phyloP scores from a whole-genome alignment of 345 rosid genomes.

The Trapa bicornis region DNA sequence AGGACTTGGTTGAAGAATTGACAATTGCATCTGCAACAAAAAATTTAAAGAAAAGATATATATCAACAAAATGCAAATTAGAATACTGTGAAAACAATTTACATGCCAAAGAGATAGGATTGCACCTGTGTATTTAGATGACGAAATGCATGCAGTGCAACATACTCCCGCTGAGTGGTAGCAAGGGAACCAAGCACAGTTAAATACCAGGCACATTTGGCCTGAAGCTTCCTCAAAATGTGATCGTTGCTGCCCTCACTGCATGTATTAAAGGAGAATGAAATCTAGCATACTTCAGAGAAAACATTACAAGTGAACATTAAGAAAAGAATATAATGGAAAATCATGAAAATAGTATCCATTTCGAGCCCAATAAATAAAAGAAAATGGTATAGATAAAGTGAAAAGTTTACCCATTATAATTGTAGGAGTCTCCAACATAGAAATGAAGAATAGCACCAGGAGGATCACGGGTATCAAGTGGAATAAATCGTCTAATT shows the following conservation, averaged over 20 bases:
- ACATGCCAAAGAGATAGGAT: constrained; percentile 7
- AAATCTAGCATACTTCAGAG: background rate
- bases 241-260: constrained; percentile 76
- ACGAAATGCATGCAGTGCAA: constrained; percentile 96
- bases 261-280: constrained; percentile 7
- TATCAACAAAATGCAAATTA: background rate
- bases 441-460: constrained; percentile 97
- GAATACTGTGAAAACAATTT: constrained; percentile 3
- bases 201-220: constrained; percentile 72
- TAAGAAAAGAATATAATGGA: too few relatives aligned
- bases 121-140: constrained; percentile 87
- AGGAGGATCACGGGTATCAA: constrained; percentile 90
- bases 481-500: constrained; percentile 72
- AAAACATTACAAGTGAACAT: background rate
- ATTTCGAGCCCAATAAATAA: too few relatives aligned
- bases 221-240: constrained; percentile 76
- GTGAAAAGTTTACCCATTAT: constrained; percentile 36
- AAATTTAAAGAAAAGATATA: constrained; percentile 3
- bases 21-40: constrained; percentile 72
- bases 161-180: constrained; percentile 95
- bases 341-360: background rate
- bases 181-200: constrained; percentile 98
- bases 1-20: constrained; percentile 80
- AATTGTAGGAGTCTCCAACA: constrained; percentile 70
- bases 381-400: background rate